Conservation (phyloP, 176 grass and related monocot species). For the Oryza nivara region DNA sequence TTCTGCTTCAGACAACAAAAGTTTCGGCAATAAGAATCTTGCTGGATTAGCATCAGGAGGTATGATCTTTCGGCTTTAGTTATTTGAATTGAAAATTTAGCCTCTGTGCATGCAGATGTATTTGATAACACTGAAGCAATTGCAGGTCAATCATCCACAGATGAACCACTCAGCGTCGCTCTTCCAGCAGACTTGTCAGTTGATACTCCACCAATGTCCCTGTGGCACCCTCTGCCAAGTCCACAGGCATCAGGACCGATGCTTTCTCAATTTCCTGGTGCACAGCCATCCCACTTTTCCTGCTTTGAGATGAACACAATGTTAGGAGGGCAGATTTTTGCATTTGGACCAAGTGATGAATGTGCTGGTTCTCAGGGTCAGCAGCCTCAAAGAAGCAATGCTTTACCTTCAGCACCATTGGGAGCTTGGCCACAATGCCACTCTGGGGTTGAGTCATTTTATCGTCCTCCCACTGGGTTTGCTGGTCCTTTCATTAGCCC, state of each 20-base stretch:
- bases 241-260: slow-evolving; percentile 72
- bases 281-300: slow-evolving; percentile 79
- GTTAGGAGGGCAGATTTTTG: slow-evolving; percentile 70
- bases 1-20: slow-evolving; percentile 64
- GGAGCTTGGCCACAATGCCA: slow-evolving; percentile 82
- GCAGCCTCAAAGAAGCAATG: slow-evolving; percentile 71
- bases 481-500: slow-evolving; percentile 84
- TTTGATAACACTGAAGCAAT: slow-evolving; percentile 43
- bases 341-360: slow-evolving; percentile 84
- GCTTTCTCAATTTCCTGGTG: slow-evolving; percentile 81
- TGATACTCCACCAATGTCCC: slow-evolving; percentile 75
- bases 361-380: slow-evolving; percentile 66
- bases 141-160: slow-evolving; percentile 57
- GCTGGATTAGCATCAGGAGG: slow-evolving; percentile 64
- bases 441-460: slow-evolving; percentile 83
- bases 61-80: slow-evolving; percentile 37
- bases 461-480: slow-evolving; percentile 77
- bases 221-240: slow-evolving; percentile 84
- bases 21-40: slow-evolving; percentile 54
- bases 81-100: slow-evolving; percentile 28
- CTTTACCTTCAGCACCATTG: slow-evolving; percentile 58
- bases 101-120: slow-evolving; percentile 34
- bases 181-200: slow-evolving; percentile 96
- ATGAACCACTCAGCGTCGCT: slow-evolving; percentile 77
- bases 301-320: slow-evolving; percentile 91